Evolutionary conservation across 805 yeast species (phyloP), one percentile per base, ranked within the genome.

Genomic region (Dipodascopsis uninucleata): DNA sequence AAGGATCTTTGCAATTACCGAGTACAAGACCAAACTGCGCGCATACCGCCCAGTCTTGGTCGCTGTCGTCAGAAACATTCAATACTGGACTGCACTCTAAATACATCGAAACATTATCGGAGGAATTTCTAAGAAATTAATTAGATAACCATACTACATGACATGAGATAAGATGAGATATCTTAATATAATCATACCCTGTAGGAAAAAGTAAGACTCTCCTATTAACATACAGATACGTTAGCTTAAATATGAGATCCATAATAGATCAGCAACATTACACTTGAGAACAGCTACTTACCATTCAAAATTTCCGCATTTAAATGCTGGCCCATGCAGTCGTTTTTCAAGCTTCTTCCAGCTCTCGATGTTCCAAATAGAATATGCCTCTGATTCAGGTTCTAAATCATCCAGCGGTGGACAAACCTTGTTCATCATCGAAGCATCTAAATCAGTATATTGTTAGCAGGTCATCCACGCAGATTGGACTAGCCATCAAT

Each of bases 11-110:
- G 1, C 96, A 95, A 59, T 84, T 84, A 77, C 96, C 88, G 45
- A 86, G 71, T 38, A 82, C 83, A 32, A 93, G 73, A 3, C 85
- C 85, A 66, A 93, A 93, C 58, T 88, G 95, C 2, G 93, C 95
- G 66, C 97, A 88, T n/a, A 79, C 81, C 44, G 80, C 79, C 95
- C 96, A 88, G 45, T 77, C 76, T 2, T 49, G 41, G 12, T 46
- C 50, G 17, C 44, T 55, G 4, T 28, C 56, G 23, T 41, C 51
- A 8, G 31, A 46, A 29, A 75, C 71, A 45, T 68, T 67, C n/a
- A 52, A 59, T 2, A 59, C 59, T 16, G 58, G 67, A 49, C 77
- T 75, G 0, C 95, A 93, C 57, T 87, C 95, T 51, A 93, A 67
- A 62, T 87, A 93, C 21, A 87, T 64, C 0, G 96, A 86, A 5